Conservation (phyloP, 2,329 filamentous ascomycete genomes). For the Penicillium hordei region DNA sequence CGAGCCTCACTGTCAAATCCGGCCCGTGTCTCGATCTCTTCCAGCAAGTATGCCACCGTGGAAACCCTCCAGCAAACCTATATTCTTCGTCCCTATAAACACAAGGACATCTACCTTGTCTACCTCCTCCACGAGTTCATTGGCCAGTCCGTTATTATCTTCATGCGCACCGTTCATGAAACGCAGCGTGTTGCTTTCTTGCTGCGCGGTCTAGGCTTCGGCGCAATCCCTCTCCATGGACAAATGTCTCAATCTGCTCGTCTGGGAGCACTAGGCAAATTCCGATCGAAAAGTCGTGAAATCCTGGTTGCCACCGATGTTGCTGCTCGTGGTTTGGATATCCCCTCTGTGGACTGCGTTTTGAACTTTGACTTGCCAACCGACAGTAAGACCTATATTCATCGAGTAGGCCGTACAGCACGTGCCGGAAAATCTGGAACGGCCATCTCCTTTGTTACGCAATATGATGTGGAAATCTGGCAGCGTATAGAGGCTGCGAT, state of each 20-base stretch:
- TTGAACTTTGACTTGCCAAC: constrained; percentile 81
- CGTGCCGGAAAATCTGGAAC: constrained; percentile 81
- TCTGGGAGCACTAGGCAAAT: constrained; percentile 85
- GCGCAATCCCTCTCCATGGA: constrained; percentile 88
- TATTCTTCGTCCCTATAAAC: constrained; percentile 78
- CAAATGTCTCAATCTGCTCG: constrained; percentile 86
- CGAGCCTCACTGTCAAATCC: constrained; percentile 85
- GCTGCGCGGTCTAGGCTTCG: constrained; percentile 79
- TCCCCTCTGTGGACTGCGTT: constrained; percentile 85
- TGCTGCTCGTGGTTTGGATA: constrained; percentile 89
- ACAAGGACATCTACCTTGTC: constrained; percentile 88
- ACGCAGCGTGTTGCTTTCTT: constrained; percentile 82
- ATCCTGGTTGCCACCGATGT: constrained; percentile 90
- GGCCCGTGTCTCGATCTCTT: constrained; percentile 75
- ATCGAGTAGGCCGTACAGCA: constrained; percentile 83
- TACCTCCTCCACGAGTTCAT: constrained; percentile 81
- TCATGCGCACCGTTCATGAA: constrained; percentile 88
- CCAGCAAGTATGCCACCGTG: constrained; percentile 86
- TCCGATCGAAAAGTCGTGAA: constrained; percentile 74
- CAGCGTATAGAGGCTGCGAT: constrained; percentile 78
- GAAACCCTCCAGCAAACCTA: constrained; percentile 84
- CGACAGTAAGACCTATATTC: constrained; percentile 87
- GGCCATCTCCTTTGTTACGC: constrained; percentile 73
- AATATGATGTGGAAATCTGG: constrained; percentile 83
- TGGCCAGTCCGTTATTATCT: constrained; percentile 85